phyloP scores from a whole-genome alignment of 345 rosid genomes.

The Ceriops tagal region DNA sequence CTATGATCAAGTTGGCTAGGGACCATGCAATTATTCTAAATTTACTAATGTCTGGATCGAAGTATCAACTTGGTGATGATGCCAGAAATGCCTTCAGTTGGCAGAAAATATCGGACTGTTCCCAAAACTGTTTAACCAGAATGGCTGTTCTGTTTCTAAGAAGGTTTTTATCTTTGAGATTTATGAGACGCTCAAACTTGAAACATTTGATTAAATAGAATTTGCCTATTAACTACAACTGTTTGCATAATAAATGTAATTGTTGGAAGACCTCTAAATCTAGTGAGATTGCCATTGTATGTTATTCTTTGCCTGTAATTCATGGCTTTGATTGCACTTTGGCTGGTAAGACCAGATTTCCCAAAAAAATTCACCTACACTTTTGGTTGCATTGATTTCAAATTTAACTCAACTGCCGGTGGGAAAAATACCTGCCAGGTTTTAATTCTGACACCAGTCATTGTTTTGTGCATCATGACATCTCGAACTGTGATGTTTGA shows the following conservation, averaged over 20 bases:
- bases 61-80: not conserved
- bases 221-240: not conserved
- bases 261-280: conserved; percentile 1
- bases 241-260: not conserved
- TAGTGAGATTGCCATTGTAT: not conserved
- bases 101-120: not conserved
- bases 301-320: too few relatives aligned
- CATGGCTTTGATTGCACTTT: not conserved
- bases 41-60: not conserved
- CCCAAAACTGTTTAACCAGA: not conserved
- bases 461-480: conserved; percentile 71
- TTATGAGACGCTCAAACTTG: not conserved
- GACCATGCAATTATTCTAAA: not conserved
- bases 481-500: conserved; percentile 84
- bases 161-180: not conserved
- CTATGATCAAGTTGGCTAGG: too few relatives aligned
- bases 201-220: not conserved
- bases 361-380: conserved; percentile 1
- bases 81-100: not conserved
- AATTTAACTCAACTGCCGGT: conserved; percentile 4
- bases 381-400: conserved; percentile 11
- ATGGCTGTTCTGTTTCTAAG: not conserved
- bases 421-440: conserved; percentile 83
- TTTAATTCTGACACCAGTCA: conserved; percentile 93
- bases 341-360: not conserved